Evolutionary conservation across 768 basidiomycete genomes (phyloP), one percentile per base, ranked within the genome.

Genomic region (Hericium rajendrae): DNA sequence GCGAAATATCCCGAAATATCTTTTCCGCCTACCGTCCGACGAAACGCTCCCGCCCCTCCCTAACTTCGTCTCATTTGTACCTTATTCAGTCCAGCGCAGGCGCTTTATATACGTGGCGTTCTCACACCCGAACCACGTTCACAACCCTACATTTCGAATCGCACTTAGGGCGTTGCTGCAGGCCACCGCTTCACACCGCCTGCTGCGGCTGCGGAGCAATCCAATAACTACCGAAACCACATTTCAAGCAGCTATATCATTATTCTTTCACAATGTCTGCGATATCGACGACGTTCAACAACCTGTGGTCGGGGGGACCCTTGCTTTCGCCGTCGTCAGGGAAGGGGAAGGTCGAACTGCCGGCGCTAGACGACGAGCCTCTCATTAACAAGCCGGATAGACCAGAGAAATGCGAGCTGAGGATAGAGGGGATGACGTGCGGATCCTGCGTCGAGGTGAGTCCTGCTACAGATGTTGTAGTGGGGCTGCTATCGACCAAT

Each of bases 341-440:
- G 22, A 66, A 69, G 63, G 68, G 70, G 22, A 66, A 69, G n/a
- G n/a, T n/a, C n/a, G n/a, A n/a, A n/a, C n/a, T n/a, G n/a, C n/a
- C n/a, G n/a, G n/a, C n/a, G n/a, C n/a, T n/a, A n/a, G n/a, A n/a
- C n/a, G n/a, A n/a, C n/a, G n/a, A n/a, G n/a, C n/a, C n/a, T n/a
- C n/a, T n/a, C n/a, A n/a, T n/a, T n/a, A n/a, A n/a, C n/a, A n/a
- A n/a, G n/a, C n/a, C n/a, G n/a, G n/a, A n/a, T n/a, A n/a, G n/a
- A n/a, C n/a, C n/a, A n/a, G n/a, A n/a, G n/a, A n/a, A n/a, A n/a
- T n/a, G n/a, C n/a, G n/a, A 93, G 68, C 70, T 93, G 38, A 74
- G 86, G 59, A 84, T 94, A 66, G 86, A 91, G 70, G 91, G 91
- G 11, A 94, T 94, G 91, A 92, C 91, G 0, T 94, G 91, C 64